These are phyloP conservation scores for Pholiota microspora DNA, from an alignment of 768 basidiomycete genomes.

Conservation along the genomic window DNA sequence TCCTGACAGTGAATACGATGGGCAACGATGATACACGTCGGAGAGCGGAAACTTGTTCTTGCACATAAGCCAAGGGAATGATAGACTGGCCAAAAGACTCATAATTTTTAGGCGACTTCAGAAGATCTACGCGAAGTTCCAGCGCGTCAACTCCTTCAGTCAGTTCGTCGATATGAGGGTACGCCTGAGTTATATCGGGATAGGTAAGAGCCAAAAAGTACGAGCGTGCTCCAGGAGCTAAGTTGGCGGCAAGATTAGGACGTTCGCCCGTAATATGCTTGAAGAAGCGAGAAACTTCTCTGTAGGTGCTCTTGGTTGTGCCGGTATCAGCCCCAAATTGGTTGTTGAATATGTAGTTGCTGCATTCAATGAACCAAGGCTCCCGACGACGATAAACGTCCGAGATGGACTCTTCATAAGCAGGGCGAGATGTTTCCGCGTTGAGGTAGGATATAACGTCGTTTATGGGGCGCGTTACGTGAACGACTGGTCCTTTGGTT, in stretches of 20 bases:
- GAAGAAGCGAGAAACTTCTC: conserved; percentile 85
- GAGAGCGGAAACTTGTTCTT: conserved; percentile 75
- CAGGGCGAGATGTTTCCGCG: conserved; percentile 75
- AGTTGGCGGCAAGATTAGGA: conserved; percentile 61
- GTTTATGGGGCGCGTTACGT: conserved; percentile 76
- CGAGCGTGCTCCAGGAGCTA: conserved; percentile 58
- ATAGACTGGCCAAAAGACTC: conserved; percentile 52
- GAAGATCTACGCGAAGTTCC: conserved; percentile 91
- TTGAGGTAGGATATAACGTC: conserved; percentile 83
- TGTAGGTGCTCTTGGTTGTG: conserved; percentile 35
- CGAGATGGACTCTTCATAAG: conserved; percentile 83
- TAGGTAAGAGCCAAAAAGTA: conserved; percentile 94
- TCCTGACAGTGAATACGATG: conserved; percentile 90
- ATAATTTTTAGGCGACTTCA: conserved; percentile 50
- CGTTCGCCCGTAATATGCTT: conserved; percentile 73
- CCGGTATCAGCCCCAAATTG: conserved; percentile 40
- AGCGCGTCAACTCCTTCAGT: conserved; percentile 86
- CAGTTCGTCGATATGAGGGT: conserved; percentile 68
- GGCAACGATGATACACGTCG: conserved; percentile 79
- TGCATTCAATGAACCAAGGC: conserved; percentile 85
- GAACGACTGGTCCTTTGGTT: conserved; percentile 72
- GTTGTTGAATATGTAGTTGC: conserved; percentile 83
- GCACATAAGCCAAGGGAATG: conserved; percentile 71
- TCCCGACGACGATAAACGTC: conserved; percentile 82
- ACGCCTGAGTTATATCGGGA: conserved; percentile 76